Base-by-base conservation (phyloP, 2,329 filamentous ascomycete genomes). In the Mollisiaceae sp. region DNA sequence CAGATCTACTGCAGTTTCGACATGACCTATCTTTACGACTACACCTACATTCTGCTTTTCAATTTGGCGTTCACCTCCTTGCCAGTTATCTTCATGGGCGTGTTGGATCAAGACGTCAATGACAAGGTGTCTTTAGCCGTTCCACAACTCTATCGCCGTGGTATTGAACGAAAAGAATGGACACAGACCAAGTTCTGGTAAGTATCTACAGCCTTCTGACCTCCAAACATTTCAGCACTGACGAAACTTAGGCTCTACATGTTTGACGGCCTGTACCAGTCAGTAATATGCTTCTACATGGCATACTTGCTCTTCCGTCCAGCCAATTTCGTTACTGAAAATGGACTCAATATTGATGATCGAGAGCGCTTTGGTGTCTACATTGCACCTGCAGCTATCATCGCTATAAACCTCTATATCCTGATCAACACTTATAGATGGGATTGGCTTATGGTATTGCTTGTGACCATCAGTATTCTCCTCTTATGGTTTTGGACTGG, bases 401-500 rank as follows among this genome's bases (percentile, higher is more conserved):
- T 97, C 71, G 90, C 92, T 47, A 96, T 97, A 82, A 99, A 99
- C 78, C 82, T 90, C 65, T 99, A 98, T 81, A 92, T 99, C 71
- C 82, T 99, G 70, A 89, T 98, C 81, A 99, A 99, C 79, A 96
- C 92, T 0, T 98, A 97, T 78, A 88, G 94, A 67, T 99, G 95
- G 95, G 95, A 99, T 78, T 99, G 94, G 94, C 83, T 99, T 74
- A 96, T 96, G 80, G 79, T 94, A 24, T 82, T 97, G 65, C 90
- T 97, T 68, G 90, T 96, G 60, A 79, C 80, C 27, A 85, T 98
- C 77, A 97, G 93, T 79, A 91, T 91, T 68, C 77, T 98, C 36
- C 86, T 97, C 73, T 87, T 98, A 75, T 99, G 93, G 83, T 91
- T 97, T 81, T 98, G 95, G 93, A 97, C 95, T 6, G 95, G 93